Base-by-base conservation (phyloP, 2,329 filamentous ascomycete species). In the Stromatinia cepivora region DNA sequence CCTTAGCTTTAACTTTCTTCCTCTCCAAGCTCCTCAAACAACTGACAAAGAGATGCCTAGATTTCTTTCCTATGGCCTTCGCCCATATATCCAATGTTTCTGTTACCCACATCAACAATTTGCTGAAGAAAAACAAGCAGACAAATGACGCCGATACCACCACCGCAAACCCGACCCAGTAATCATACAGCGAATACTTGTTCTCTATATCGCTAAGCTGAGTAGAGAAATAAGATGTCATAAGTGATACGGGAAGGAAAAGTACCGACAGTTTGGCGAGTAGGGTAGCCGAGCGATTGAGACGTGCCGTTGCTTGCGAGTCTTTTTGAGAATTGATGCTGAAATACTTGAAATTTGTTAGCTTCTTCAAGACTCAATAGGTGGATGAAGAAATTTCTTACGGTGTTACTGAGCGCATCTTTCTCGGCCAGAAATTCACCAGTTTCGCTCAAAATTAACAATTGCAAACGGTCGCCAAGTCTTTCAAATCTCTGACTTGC, bases 281-380 rank as follows among this genome's bases (percentile, higher is more conserved):
- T 7, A 93, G 81, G 6, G 92, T 87, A 4, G 90, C 91, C 72
- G 90, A 88, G 69, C 90, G 83, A 0, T 90, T 92, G 28, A 93
- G 83, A 28, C 88, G 85, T 70, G 92, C 90, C 15, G 92, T 90
- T 5, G 88, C 87, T 72, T 88, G 86, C 0, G 90, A 91, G 78
- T 93, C 90, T 77, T 91, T 92, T 75, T 92, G 87, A 25, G 90
- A 87, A 70, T 90, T 92, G 72, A 93, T 84, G 78, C 91, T 92
- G 83, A 93, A 93, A 78, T 92, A 92, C 88, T 91, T 70, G 50
- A 13, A 20, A 31, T 17, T 4, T 74, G 45, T 70, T 64, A 76
- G 70, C n/a, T 50, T 56, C 10, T n/a, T 17, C 28, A 9, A 25
- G 3, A 9, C 31, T 46, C 17, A 52, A 45, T 57, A 59, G 64